Evolutionary conservation across 352 stramenopile genomes (phyloP), one percentile per base, ranked within the genome.

Genomic region (Phytophthora pluvialis): DNA sequence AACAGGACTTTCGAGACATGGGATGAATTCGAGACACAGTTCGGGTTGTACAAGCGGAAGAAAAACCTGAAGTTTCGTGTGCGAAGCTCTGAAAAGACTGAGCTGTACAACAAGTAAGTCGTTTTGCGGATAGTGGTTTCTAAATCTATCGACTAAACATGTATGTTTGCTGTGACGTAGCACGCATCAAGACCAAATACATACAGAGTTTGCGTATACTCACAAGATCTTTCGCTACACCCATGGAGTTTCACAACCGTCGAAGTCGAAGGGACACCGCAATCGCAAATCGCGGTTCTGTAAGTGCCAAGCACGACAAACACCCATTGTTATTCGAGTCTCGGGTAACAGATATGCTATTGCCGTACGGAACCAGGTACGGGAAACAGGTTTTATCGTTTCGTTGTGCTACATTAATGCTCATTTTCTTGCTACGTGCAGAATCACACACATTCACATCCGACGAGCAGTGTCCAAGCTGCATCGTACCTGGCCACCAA

Each of bases 181-280:
- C 4, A 49, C 38, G 18, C 38, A 49, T 15, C 4, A 36, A 28
- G 53, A 45, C 13, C 29, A 52, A 29, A 52, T 52, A 26, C 42
- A 42, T 33, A 39, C 40, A 3, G 15, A 43, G 5, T 59, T 65
- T 16, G 18, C 40, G 18, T 53, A 25, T 21, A 46, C 25, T n/a
- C 28, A 53, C 5, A 64, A 38, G 21, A 18, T 58, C 3, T 62
- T 35, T 25, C 38, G 46, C 28, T 68, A 50, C 35, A 62, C 43
- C 4, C 49, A 67, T 48, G 59, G 40, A 4, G 29, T 67, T n/a
- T 50, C 31, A 13, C 49, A 60, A 43, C 5, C 3, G 28, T 42
- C 60, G 32, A 33, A 44, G n/a, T 48, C 43, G 15, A 52, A 60
- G 31, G 60, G 35, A 3, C 43, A 57, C 38, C 50, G 35, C 25